A percentile compares a stretch with the other conserved stretches of the same genome.
phyloP scores from a whole-genome alignment of 73 alveolate genomes.

The Paramecium tetraurelia region DNA sequence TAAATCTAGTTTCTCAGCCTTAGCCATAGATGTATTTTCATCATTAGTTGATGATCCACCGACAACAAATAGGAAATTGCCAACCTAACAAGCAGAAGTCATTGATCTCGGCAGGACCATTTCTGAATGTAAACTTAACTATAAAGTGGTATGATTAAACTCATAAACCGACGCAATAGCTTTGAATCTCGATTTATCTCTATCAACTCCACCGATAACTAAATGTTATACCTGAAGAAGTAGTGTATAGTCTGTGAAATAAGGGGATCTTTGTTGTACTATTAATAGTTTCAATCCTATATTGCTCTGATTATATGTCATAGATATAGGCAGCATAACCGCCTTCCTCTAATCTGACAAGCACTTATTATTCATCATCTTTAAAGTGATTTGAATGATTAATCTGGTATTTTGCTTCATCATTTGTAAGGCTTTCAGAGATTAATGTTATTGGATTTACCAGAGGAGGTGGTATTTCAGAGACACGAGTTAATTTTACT shows the following conservation, averaged over 20 bases:
- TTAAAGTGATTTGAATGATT: neutral
- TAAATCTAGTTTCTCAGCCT: slow-evolving; percentile 24
- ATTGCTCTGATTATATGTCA: neutral
- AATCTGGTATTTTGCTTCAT: neutral
- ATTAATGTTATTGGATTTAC: neutral
- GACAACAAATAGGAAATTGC: neutral
- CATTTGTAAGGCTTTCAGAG: neutral
- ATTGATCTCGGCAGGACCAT: slow-evolving; percentile 36
- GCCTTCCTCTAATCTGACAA: slow-evolving; percentile 6
- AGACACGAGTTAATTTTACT: neutral
- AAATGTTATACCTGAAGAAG: neutral
- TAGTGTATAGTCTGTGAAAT: neutral
- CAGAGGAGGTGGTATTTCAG: slow-evolving; percentile 3
- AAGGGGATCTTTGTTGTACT: neutral
- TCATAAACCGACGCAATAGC: slow-evolving; percentile 1
- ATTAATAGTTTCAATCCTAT: neutral
- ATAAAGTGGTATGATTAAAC: neutral
- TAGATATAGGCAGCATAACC: neutral
- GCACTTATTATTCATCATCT: neutral
- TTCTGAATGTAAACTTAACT: neutral
- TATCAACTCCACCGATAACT: slow-evolving; percentile 32
- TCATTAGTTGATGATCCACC: slow-evolving; percentile 43
- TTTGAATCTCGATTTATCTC: slow-evolving; percentile 28
- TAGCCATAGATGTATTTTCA: slow-evolving; percentile 35
- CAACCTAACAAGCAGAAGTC: slow-evolving; percentile 22